Conservation (phyloP, 805 yeast species). For the Cyberlindnera bimundalis region DNA sequence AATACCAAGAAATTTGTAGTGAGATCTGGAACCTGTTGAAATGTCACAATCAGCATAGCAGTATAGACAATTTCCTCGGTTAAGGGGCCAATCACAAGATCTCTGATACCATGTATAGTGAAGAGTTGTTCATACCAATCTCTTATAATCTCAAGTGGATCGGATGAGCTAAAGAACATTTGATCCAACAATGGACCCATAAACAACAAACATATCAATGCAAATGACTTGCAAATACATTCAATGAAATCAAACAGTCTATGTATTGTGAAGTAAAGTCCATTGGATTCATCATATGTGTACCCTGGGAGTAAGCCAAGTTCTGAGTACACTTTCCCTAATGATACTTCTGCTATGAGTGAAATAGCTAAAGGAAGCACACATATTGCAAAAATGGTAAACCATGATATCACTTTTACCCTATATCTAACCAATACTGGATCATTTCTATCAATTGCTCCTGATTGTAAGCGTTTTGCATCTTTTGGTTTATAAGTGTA, state of each 20-base stretch:
- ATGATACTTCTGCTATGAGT: conserved; percentile 5
- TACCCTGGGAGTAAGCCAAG: conserved; percentile 39
- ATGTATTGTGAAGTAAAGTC: conserved; percentile 3
- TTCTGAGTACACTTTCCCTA: conserved; percentile 14
- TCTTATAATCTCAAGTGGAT: conserved; percentile 1
- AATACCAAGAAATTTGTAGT: conserved; percentile 27
- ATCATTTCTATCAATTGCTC: conserved; percentile 37
- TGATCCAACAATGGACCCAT: conserved; percentile 45
- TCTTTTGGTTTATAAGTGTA: conserved; percentile 27
- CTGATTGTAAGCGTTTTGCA: not conserved
- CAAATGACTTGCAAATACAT: conserved; percentile 22
- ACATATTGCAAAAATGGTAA: conserved; percentile 6
- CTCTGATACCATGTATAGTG: conserved; percentile 45
- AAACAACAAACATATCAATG: conserved; percentile 40
- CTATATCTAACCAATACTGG: conserved; percentile 41
- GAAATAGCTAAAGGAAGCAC: conserved; percentile 14
- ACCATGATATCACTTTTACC: conserved; percentile 32
- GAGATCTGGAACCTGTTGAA: conserved; percentile 25
- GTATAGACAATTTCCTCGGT: conserved; percentile 78
- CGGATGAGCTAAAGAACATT: conserved; percentile 25
- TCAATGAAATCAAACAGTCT: conserved; percentile 10
- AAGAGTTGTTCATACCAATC: conserved; percentile 26
- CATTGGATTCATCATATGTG: conserved; percentile 12
- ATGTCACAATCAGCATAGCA: conserved; percentile 37
- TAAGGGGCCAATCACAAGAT: conserved; percentile 66